Conservation (phyloP, 2,329 filamentous ascomycete genomes). For the Fusarium poae region DNA sequence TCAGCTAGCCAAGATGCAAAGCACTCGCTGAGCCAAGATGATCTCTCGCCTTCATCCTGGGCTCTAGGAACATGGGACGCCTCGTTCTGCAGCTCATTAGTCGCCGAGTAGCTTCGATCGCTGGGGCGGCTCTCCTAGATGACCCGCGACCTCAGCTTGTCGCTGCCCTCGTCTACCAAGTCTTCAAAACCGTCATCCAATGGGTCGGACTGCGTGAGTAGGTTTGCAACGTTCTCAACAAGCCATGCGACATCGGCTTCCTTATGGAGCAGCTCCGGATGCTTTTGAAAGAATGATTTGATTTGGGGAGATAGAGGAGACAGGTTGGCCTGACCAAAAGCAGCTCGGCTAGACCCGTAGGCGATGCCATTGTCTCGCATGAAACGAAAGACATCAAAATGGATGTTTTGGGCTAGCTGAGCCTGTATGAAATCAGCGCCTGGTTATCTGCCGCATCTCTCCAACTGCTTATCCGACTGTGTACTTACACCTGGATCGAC, state of each 20-base stretch:
- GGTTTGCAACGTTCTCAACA: conserved; percentile 44
- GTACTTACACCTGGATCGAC: conserved; percentile 70
- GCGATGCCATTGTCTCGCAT: conserved; percentile 87
- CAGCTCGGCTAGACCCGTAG: conserved; percentile 73
- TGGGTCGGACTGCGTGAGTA: neutral
- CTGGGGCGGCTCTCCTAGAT: conserved; percentile 43
- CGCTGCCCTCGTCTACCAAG: conserved; percentile 21
- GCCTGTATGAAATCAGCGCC: conserved; percentile 55
- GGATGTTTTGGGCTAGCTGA: conserved; percentile 70
- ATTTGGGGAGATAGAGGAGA: conserved; percentile 61
- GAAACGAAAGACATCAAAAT: conserved; percentile 88
- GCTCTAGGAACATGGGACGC: conserved; percentile 21
- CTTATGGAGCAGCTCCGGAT: conserved; percentile 60
- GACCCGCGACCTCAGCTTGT: conserved; percentile 34
- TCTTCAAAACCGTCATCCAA: conserved; percentile 16
- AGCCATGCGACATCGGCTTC: conserved; percentile 65
- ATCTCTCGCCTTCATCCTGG: conserved; percentile 30
- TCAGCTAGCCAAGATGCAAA: conserved; percentile 53
- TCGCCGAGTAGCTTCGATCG: conserved; percentile 24
- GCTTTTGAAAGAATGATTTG: conserved; percentile 59
- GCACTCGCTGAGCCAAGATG: conserved; percentile 47
- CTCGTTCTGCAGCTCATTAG: conserved; percentile 36
- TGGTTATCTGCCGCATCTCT: neutral
- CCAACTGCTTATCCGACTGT: neutral
- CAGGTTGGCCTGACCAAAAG: conserved; percentile 60